A percentile compares a stretch with the other conserved stretches of the same genome.
Conservation (phyloP, 2,329 filamentous ascomycete genomes). For the Metarhizium brunneum region DNA sequence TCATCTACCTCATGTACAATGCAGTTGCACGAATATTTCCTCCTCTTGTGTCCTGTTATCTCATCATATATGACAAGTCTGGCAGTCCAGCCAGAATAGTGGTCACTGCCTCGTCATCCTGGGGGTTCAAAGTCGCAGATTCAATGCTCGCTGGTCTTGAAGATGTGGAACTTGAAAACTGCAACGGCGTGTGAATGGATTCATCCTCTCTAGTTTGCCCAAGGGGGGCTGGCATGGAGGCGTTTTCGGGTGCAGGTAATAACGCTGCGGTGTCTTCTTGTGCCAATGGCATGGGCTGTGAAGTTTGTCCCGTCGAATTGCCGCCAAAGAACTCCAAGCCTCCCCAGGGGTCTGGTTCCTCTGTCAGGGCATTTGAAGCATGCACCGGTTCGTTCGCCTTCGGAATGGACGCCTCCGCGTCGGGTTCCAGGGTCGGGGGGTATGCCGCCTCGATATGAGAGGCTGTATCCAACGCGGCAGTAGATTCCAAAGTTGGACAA, state of each 20-base stretch:
- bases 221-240: background rate
- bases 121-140: background rate
- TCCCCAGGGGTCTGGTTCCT: background rate
- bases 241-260: background rate
- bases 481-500: slow-evolving; percentile 15
- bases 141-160: background rate
- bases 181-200: background rate
- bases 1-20: background rate
- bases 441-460: background rate
- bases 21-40: background rate
- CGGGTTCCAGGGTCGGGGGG: background rate
- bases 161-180: background rate
- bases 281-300: background rate
- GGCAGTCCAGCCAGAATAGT: slow-evolving; percentile 29
- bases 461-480: background rate
- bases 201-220: background rate
- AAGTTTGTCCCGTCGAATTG: background rate
- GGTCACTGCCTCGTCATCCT: slow-evolving; percentile 23
- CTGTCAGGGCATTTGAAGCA: background rate
- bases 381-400: background rate
- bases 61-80: slow-evolving; percentile 37
- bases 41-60: slow-evolving; percentile 13
- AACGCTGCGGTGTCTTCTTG: background rate
- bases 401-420: background rate
- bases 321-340: background rate